A percentile compares a stretch with the other conserved stretches of the same genome.
Evolutionary conservation across 371 early-diverging fungal species (phyloP).

Genomic region (Mucor velutinosus): DNA sequence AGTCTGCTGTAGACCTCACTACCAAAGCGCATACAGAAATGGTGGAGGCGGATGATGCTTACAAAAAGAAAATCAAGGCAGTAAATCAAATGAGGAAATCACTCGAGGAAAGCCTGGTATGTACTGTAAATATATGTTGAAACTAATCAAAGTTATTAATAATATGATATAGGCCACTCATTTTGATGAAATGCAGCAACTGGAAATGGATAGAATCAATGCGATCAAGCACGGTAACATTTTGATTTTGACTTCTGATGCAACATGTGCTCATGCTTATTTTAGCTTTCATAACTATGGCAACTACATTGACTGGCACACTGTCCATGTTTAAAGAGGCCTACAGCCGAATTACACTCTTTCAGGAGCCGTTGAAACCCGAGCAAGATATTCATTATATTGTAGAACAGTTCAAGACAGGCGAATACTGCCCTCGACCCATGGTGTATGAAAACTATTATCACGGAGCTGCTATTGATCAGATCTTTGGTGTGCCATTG

Average conservation of each 20-base stretch:
- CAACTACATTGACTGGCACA: constrained; percentile 60
- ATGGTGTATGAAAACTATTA: constrained; percentile 70
- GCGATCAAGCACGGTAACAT: constrained; percentile 53
- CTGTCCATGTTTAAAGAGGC: constrained; percentile 56
- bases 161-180: constrained; percentile 42
- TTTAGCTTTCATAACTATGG: constrained; percentile 64
- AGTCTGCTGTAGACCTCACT: not conserved
- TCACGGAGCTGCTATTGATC: constrained; percentile 63
- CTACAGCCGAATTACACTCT: constrained; percentile 62
- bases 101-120: constrained; percentile 62
- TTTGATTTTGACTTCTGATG: not conserved
- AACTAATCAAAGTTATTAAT: not conserved
- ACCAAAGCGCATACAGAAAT: constrained; percentile 22
- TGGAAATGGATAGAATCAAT: constrained; percentile 55
- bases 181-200: constrained; percentile 60
- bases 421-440: constrained; percentile 71
- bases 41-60: constrained; percentile 61
- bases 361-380: constrained; percentile 77
- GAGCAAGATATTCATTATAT: constrained; percentile 74
- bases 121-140: not conserved
- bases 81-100: constrained; percentile 61
- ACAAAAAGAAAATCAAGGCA: constrained; percentile 56
- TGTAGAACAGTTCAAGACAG: constrained; percentile 74
- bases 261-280: not conserved
- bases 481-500: constrained; percentile 75